Conservation (phyloP, 345 rosid species). For the Barbarea vulgaris region DNA sequence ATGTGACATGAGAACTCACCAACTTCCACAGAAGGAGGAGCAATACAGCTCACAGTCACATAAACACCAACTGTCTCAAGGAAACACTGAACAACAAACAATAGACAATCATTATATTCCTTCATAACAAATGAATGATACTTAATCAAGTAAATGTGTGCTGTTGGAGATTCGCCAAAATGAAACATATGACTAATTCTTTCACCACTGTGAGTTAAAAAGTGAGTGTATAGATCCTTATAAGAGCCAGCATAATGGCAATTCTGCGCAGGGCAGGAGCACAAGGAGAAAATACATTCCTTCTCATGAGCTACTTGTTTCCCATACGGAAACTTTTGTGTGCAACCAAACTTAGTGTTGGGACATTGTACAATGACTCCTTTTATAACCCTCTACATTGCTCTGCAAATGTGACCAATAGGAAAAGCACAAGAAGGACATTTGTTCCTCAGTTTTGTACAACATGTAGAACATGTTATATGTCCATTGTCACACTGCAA, state of each 20-base stretch:
- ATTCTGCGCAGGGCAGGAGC: no score
- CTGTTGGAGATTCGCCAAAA: background rate
- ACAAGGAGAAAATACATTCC: constrained; percentile 36
- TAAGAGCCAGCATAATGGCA: no score
- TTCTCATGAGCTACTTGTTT: constrained; percentile 45
- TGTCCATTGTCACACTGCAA: constrained; percentile 65
- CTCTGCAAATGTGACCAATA: constrained; percentile 52
- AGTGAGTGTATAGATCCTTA: constrained; percentile 42
- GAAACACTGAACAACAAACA: constrained; percentile 38
- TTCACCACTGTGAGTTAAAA: constrained; percentile 12
- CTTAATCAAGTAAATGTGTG: no score
- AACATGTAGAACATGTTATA: constrained; percentile 51
- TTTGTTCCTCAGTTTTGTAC: constrained; percentile 43
- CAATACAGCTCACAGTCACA: constrained; percentile 31
- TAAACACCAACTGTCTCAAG: constrained; percentile 25
- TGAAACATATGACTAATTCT: background rate
- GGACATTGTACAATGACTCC: constrained; percentile 43
- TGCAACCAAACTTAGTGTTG: constrained; percentile 49
- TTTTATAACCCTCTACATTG: constrained; percentile 52
- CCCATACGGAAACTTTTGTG: constrained; percentile 26
- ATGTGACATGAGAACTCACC: no score
- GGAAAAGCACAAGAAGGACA: constrained; percentile 48
- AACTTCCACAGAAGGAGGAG: no score
- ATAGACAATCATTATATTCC: constrained; percentile 25
- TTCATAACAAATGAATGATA: background rate